Evolutionary conservation across 1,139 yeast genomes (phyloP).

Genomic region (Tardiomyces blankii): DNA sequence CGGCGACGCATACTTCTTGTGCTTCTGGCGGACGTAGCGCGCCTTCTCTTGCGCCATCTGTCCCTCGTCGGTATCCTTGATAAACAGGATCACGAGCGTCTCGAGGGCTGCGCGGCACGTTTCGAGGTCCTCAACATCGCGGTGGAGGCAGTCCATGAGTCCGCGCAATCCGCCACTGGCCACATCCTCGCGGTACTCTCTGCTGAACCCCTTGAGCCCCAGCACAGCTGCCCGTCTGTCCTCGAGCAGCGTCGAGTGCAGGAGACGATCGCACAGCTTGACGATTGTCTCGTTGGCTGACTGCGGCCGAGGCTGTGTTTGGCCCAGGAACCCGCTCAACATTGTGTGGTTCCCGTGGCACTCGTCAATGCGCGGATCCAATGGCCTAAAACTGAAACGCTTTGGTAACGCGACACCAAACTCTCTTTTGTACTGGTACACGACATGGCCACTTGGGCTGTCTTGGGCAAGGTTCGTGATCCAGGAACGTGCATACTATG

Average conservation of each 20-base stretch:
- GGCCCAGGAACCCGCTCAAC: slow-evolving; percentile 36
- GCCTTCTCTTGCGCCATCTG: slow-evolving; percentile 23
- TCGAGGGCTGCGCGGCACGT: slow-evolving; percentile 79
- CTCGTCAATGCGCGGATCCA: too few relatives aligned
- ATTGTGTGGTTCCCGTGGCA: too few relatives aligned
- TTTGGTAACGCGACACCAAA: too few relatives aligned
- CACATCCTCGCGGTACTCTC: slow-evolving; percentile 83
- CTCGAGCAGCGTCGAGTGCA: slow-evolving; percentile 69
- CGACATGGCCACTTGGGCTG: too few relatives aligned
- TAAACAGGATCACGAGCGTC: slow-evolving; percentile 70
- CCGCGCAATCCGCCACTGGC: slow-evolving; percentile 83
- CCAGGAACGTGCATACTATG: too few relatives aligned
- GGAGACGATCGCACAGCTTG: slow-evolving; percentile 76
- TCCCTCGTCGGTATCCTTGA: slow-evolving; percentile 21
- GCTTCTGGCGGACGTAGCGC: slow-evolving; percentile 21
- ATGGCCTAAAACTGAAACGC: too few relatives aligned
- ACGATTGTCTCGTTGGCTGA: slow-evolving; percentile 81
- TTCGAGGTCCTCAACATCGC: slow-evolving; percentile 57
- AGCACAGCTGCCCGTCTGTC: slow-evolving; percentile 89
- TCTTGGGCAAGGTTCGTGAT: too few relatives aligned
- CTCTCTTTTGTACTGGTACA: too few relatives aligned
- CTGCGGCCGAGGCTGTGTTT: slow-evolving; percentile 42
- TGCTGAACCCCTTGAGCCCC: slow-evolving; percentile 78
- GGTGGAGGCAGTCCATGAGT: slow-evolving; percentile 52
- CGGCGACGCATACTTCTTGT: slow-evolving; percentile 62